A percentile compares a stretch with the other conserved stretches of the same genome.
Conservation (phyloP, 768 basidiomycete genomes). For the Calvatia gigantea region DNA sequence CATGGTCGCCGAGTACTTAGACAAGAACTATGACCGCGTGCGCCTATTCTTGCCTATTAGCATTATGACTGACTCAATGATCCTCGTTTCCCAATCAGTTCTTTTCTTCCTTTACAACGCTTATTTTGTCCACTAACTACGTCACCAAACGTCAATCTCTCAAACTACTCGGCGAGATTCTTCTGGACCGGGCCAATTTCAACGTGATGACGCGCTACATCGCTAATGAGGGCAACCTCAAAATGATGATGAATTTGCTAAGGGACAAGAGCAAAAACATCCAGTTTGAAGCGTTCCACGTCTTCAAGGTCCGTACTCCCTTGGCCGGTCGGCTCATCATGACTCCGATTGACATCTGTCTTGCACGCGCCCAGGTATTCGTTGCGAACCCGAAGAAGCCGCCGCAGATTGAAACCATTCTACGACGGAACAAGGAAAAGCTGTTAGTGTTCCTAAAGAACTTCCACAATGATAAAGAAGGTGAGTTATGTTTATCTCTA, state of each 20-base stretch:
- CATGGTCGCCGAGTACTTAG: conserved; percentile 96
- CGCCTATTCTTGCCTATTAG: conserved; percentile 21
- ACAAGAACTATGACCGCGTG: conserved; percentile 95
- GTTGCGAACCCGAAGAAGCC: conserved; percentile 99
- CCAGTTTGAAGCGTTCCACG: conserved; percentile 99
- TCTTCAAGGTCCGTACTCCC: conserved; percentile 95
- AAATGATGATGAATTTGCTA: conserved; percentile 99
- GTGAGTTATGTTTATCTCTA: conserved; percentile 35
- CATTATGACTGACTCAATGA: conserved; percentile 13
- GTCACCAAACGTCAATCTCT: conserved; percentile 99
- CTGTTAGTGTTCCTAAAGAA: conserved; percentile 82
- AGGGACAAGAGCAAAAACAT: conserved; percentile 99
- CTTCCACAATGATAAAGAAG: conserved; percentile 99
- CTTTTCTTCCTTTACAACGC: conserved; percentile 90
- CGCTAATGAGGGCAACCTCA: conserved; percentile 89
- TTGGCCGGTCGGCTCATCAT: neutral
- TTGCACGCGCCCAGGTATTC: conserved; percentile 62
- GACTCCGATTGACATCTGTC: neutral
- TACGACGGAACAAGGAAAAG: conserved; percentile 93
- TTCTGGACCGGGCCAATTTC: conserved; percentile 97
- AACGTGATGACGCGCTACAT: conserved; percentile 99
- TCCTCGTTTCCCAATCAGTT: conserved; percentile 50
- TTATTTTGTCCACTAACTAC: conserved; percentile 93
- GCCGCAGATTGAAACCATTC: conserved; percentile 86
- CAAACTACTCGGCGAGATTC: conserved; percentile 95